Evolutionary conservation across 805 yeast genomes (phyloP).

Genomic region (Isabelozyma heimii): DNA sequence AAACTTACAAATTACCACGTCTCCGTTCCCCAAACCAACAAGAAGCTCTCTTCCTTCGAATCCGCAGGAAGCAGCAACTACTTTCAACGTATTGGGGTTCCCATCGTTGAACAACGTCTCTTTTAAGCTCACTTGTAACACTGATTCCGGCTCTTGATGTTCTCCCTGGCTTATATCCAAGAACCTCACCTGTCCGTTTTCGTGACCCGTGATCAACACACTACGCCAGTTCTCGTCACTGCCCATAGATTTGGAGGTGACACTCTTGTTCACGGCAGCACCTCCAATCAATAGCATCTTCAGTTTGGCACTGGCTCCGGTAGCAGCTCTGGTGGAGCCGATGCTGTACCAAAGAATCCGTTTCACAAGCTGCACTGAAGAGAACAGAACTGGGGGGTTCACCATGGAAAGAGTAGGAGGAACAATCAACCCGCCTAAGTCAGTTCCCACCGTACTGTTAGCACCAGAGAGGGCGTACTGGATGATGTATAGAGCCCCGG

Average conservation of each 20-base stretch:
- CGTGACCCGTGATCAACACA: constrained; percentile 78
- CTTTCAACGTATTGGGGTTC: constrained; percentile 38
- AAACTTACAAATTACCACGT: constrained; percentile 71
- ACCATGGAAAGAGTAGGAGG: constrained; percentile 83
- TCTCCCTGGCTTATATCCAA: constrained; percentile 85
- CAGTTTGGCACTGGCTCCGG: constrained; percentile 39
- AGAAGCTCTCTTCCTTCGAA: constrained; percentile 75
- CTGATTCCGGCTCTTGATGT: constrained; percentile 26
- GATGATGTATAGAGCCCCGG: constrained; percentile 65
- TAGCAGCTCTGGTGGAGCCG: constrained; percentile 38
- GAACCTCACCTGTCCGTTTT: constrained; percentile 76
- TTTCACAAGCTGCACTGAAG: constrained; percentile 51
- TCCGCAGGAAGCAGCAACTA: constrained; percentile 67
- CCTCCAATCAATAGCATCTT: constrained; percentile 74
- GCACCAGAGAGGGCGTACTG: constrained; percentile 43
- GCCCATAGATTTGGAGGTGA: constrained; percentile 28
- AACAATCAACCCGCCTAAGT: constrained; percentile 39
- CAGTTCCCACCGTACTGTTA: constrained; percentile 12
- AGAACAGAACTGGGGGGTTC: constrained; percentile 64
- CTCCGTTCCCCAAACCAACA: constrained; percentile 65
- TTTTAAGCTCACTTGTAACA: constrained; percentile 30
- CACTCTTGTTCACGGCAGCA: constrained; percentile 50
- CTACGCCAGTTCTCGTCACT: constrained; percentile 40
- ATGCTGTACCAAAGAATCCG: constrained; percentile 78
- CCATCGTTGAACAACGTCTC: constrained; percentile 29